Base-by-base conservation (phyloP, 352 stramenopile genomes). In the Vaucheria bursata region DNA sequence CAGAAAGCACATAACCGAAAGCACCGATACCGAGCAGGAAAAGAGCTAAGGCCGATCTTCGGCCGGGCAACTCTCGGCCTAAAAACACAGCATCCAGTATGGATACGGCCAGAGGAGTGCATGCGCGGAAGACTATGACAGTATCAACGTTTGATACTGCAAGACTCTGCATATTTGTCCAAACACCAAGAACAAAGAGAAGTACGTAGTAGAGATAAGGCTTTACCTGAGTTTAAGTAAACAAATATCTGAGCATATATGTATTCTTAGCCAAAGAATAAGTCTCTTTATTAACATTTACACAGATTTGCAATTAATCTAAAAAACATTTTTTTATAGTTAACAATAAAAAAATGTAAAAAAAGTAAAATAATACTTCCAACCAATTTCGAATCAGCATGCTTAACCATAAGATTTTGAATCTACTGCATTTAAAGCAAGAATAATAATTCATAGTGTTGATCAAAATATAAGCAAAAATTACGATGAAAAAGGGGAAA, bases 131-230 rank as follows among this genome's bases (percentile, higher is more conserved):
- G 6, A 92, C 88, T 81, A 94, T 93, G 35, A 94, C 86, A 5
- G 89, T 94, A 76, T 94, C 89, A 0, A 94, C 89, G 77, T 92
- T 93, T 1, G 86, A 88, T 31, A 87, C 74, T 12, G 75, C 79
- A 6, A 94, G 81, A 31, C 86, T 88, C 73, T 90, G 87, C 86
- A 92, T 92, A 73, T 94, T 94, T 65, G 86, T 87, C 69, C 88
- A 92, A 6, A 94, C 88, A 35, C 86, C 88, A 0, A 88, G 53
- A 7, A 88, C 86, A 83, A 94, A 94, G 18, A 87, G 84, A 29
- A 93, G 53, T 45, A 88, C 89, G 73, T 85, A 85, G 5, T 87
- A 32, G n/a, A 84, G 70, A 74, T 85, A 85, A 25, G 85, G 75
- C 59, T 85, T 85, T 2, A 85, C 78, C 75, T 72, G 65, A 36